A percentile compares a stretch with the other conserved stretches of the same genome.
These are phyloP conservation scores for Neoscytalidium dimidiatum DNA, from an alignment of 2,329 filamentous ascomycete species.

Conservation along the genomic window DNA sequence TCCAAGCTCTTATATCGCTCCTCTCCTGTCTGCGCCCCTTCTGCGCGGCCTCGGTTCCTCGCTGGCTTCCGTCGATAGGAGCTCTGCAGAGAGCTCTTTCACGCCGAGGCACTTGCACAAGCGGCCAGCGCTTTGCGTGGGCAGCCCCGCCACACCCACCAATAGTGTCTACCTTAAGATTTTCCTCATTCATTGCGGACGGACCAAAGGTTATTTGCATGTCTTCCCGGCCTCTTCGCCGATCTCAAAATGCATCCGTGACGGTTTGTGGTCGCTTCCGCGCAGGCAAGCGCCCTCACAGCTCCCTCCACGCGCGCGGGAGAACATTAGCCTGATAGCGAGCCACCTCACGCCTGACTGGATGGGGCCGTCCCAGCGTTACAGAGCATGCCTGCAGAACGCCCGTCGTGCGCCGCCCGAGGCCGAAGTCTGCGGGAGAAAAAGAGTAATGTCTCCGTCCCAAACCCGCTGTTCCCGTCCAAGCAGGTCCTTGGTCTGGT, in stretches of 20 bases:
- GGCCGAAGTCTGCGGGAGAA: background rate
- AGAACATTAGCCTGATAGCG: slow-evolving; percentile 9
- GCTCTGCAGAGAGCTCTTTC: background rate
- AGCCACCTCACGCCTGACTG: background rate
- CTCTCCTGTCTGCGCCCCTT: background rate
- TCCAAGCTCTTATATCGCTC: background rate
- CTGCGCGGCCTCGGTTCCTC: background rate
- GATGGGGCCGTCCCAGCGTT: background rate
- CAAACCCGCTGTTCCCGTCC: background rate
- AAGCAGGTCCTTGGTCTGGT: background rate
- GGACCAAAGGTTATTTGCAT: slow-evolving; percentile 4
- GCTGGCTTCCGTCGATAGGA: background rate
- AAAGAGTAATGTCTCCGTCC: background rate
- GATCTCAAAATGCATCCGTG: background rate
- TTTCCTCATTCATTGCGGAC: background rate
- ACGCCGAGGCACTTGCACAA: background rate
- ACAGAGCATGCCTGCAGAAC: background rate
- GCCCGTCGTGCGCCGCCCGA: too few relatives aligned
- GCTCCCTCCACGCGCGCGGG: background rate
- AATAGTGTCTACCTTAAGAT: background rate
- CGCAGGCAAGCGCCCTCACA: background rate
- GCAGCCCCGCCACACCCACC: background rate
- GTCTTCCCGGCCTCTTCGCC: background rate
- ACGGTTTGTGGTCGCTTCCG: background rate
- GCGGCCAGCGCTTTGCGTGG: background rate